phyloP scores from a whole-genome alignment of 2,329 filamentous ascomycete species.

The Monosporascus cannonballus region DNA sequence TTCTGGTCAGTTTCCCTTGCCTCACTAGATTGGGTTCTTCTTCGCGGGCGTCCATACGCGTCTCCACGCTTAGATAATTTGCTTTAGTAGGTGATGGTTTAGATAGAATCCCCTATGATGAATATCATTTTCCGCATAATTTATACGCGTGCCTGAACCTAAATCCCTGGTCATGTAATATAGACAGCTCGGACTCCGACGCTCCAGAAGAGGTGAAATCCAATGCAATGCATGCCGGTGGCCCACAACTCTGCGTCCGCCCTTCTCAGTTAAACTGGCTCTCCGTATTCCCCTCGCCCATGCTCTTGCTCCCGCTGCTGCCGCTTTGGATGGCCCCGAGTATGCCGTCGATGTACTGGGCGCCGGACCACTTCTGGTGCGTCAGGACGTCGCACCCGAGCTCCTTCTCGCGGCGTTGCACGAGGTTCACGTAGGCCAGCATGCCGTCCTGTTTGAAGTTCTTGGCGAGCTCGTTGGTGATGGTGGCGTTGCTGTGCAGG shows the following conservation, averaged over 20 bases:
- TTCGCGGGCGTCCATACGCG: too few relatives aligned
- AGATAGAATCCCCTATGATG: background rate
- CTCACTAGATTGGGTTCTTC: too few relatives aligned
- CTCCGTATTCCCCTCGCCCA: constrained; percentile 94
- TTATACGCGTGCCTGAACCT: background rate
- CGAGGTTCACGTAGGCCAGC: constrained; percentile 92
- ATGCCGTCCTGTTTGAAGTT: constrained; percentile 88
- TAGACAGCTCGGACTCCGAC: background rate
- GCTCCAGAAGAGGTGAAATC: background rate
- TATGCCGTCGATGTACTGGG: constrained; percentile 77
- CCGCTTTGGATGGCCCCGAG: constrained; percentile 86
- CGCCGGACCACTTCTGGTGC: constrained; percentile 79
- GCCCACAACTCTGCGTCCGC: background rate
- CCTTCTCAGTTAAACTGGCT: constrained; percentile 44
- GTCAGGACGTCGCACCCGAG: constrained; percentile 87
- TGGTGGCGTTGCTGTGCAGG: constrained; percentile 58
- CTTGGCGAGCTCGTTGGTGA: constrained; percentile 67
- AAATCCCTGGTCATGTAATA: background rate
- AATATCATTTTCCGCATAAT: background rate
- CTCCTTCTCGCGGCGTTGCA: constrained; percentile 87
- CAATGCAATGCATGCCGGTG: background rate
- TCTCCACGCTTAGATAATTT: too few relatives aligned
- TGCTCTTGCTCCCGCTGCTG: constrained; percentile 81
- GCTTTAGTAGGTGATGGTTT: background rate
- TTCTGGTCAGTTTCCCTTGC: too few relatives aligned